These are phyloP conservation scores for Wickerhamiella dianesei DNA, from an alignment of 805 yeast genomes.

Conservation along the genomic window DNA sequence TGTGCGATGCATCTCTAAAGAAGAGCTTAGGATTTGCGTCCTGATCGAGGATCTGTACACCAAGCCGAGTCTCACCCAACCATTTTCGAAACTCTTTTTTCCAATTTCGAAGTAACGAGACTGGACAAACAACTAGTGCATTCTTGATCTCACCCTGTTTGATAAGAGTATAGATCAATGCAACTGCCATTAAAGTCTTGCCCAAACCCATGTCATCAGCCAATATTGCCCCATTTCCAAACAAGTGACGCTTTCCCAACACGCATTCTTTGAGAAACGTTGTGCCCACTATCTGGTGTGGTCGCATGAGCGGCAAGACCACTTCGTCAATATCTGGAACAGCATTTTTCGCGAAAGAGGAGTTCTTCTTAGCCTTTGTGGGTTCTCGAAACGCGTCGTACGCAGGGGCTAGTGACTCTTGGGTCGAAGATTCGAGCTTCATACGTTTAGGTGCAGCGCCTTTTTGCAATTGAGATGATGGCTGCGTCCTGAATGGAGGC, in stretches of 20 bases:
- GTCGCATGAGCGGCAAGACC: slow-evolving; percentile 36
- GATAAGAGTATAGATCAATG: slow-evolving; percentile 70
- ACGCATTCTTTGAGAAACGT: slow-evolving; percentile 69
- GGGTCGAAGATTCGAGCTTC: background rate
- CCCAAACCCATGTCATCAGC: slow-evolving; percentile 99
- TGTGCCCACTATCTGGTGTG: slow-evolving; percentile 81
- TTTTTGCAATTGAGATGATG: background rate
- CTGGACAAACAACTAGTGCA: slow-evolving; percentile 79
- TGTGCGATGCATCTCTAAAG: slow-evolving; percentile 47
- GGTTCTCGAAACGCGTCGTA: background rate
- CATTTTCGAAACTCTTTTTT: slow-evolving; percentile 76
- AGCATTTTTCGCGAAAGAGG: background rate
- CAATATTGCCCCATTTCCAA: slow-evolving; percentile 57
- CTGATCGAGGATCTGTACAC: slow-evolving; percentile 45
- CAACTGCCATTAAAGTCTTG: slow-evolving; percentile 72
- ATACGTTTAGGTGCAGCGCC: slow-evolving; percentile 15
- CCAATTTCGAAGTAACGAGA: slow-evolving; percentile 81
- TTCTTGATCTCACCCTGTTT: slow-evolving; percentile 35
- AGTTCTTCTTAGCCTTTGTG: background rate
- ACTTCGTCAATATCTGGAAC: slow-evolving; percentile 16
- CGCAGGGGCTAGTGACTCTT: background rate
- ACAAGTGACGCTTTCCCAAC: slow-evolving; percentile 45
- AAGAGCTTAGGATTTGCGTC: slow-evolving; percentile 34
- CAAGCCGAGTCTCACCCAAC: slow-evolving; percentile 53
- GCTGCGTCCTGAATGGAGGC: background rate